Conservation (phyloP, 257 asterid genomes). For the Solanum rostratum region DNA sequence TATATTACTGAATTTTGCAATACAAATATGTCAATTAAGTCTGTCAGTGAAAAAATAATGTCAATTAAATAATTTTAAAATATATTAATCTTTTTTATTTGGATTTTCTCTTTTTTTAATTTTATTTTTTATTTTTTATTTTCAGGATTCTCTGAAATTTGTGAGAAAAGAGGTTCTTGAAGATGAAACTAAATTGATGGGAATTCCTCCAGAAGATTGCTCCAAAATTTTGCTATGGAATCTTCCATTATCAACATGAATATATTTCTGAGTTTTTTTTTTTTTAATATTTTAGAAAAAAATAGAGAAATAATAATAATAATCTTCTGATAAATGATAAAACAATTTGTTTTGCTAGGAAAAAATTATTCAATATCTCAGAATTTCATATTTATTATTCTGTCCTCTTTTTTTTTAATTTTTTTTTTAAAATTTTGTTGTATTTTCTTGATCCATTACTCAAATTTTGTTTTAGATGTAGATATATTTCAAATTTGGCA, state of each 20-base stretch:
- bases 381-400: background rate
- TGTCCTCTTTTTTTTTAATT: background rate
- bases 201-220: conserved; percentile 59
- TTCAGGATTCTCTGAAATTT: conserved; percentile 65
- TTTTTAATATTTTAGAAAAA: background rate
- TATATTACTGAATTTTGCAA: background rate
- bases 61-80: background rate
- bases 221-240: conserved; percentile 66
- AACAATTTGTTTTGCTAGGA: background rate
- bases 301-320: background rate
- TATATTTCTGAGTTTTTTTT: background rate
- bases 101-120: background rate
- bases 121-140: background rate
- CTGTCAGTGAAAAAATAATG: background rate
- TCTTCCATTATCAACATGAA: conserved; percentile 25
- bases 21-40: rapidly evolving
- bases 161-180: conserved; percentile 80
- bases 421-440: background rate
- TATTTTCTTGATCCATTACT: background rate
- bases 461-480: background rate
- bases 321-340: background rate
- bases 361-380: background rate
- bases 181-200: conserved; percentile 77
- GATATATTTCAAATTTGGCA: background rate
- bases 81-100: background rate